These are phyloP conservation scores for Peribolospora kevripleyi DNA, from an alignment of 768 basidiomycete species.

Conservation along the genomic window DNA sequence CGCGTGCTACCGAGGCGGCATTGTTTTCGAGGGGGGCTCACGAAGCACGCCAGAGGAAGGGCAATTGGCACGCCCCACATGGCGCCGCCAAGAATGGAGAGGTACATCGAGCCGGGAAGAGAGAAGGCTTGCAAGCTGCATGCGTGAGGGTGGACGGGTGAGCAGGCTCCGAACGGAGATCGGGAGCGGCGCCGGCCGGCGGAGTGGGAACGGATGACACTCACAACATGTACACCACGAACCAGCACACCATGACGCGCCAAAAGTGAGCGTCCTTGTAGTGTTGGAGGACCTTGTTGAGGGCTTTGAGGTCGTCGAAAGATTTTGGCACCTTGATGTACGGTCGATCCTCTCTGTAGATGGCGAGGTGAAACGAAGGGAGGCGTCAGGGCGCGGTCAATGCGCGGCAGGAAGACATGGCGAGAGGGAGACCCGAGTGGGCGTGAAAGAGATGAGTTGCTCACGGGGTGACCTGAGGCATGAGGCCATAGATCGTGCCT, in stretches of 20 bases:
- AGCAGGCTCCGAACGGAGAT: not conserved
- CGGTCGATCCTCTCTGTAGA: slow-evolving; percentile 44
- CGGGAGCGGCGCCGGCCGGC: not conserved
- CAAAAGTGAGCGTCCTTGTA: slow-evolving; percentile 71
- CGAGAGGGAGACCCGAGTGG: not conserved
- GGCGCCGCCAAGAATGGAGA: slow-evolving; percentile 74
- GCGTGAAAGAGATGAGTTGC: slow-evolving; percentile 25
- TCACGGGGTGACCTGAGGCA: slow-evolving; percentile 44
- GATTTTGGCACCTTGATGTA: slow-evolving; percentile 62
- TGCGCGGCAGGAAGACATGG: slow-evolving; percentile 2
- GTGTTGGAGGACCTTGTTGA: slow-evolving; percentile 69
- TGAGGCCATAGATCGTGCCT: slow-evolving; percentile 50
- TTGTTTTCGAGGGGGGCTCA: slow-evolving; percentile 11
- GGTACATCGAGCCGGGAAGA: slow-evolving; percentile 89
- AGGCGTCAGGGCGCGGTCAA: slow-evolving; percentile 6
- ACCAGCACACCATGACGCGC: slow-evolving; percentile 65
- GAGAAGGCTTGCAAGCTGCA: slow-evolving; percentile 81
- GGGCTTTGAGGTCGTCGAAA: slow-evolving; percentile 55
- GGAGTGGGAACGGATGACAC: slow-evolving; percentile 18
- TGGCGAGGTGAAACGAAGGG: not conserved
- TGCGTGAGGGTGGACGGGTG: not conserved
- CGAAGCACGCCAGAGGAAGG: slow-evolving; percentile 66
- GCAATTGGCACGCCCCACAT: slow-evolving; percentile 77
- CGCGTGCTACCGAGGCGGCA: not conserved
- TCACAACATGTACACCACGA: slow-evolving; percentile 75